Base-by-base conservation (phyloP, 2,329 filamentous ascomycete species). In the Calonectria multiphialidica region DNA sequence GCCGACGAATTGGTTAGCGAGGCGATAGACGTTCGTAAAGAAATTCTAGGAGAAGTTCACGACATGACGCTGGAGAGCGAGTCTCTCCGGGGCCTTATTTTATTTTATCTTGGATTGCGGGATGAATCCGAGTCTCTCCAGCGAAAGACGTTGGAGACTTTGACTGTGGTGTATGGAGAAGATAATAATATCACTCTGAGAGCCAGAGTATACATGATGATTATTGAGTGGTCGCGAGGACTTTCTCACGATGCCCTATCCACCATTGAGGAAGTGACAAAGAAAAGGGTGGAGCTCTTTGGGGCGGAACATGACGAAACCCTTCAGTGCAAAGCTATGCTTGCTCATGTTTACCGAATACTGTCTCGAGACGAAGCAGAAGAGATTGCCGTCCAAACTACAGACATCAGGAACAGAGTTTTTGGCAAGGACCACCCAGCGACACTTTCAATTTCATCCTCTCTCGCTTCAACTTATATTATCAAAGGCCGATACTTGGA, bases 1-100 rank as follows among this genome's bases (percentile, higher is more conserved):
- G 50, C 37, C 12, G 33, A 42, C 1, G 30, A n/a, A 12, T 21
- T 66, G 23, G 16, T 66, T 9, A 18, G 53, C 10, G 21, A 44
- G 21, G 35, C 45, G 5, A 21, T 66, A 21, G 10, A 47, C 2
- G 33, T 55, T 10, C 63, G 63, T 12, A 23, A 21, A n/a, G 3
- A 50, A 8, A 13, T 66, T 12, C 47, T 66, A 2, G 63, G 63
- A 13, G 47, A 55, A 25, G 23, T 28, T 5, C 63, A 66, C 16
- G 63, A 66, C 6, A 53, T 66, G 63, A 66, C 63, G 7, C 23
- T 66, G 8, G 35, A 44, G 35, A 66, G 63, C 23, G 10, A 30
- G 23, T 42, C 50, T 18, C 16, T 12, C 2, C n/a, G 28, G 5
- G 63, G 33, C 2, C 10, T 55, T 35, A 2, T 55, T 7, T n/a